Percentiles rank a stretch among this genome's conserved stretches.
Evolutionary conservation across 495 filamentous ascomycete genomes (phyloP).

Genomic region (Trichoderma asperelloides): DNA sequence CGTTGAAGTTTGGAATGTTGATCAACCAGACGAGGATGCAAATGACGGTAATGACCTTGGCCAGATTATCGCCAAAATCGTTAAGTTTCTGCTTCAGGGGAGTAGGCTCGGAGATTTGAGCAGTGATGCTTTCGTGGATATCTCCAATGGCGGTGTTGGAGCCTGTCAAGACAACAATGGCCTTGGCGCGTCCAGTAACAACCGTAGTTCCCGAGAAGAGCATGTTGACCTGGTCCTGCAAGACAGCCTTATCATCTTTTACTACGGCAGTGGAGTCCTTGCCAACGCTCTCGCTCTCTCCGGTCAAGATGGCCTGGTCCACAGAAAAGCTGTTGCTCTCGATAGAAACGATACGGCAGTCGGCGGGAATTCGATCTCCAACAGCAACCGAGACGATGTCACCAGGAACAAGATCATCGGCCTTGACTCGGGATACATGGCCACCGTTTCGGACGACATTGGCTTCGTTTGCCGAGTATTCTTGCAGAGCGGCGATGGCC

Average conservation of each 20-base stretch:
- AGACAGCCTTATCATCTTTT: conserved; percentile 75
- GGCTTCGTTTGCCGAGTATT: conserved; percentile 98
- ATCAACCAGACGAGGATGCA: conserved; percentile 96
- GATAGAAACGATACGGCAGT: conserved; percentile 83
- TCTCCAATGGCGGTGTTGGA: conserved; percentile 91
- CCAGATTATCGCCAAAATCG: conserved; percentile 92
- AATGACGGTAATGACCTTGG: conserved; percentile 96
- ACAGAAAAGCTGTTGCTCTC: conserved; percentile 95
- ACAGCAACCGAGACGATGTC: conserved; percentile 86
- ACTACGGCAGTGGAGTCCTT: conserved; percentile 63
- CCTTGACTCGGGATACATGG: conserved; percentile 66
- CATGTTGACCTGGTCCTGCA: conserved; percentile 97
- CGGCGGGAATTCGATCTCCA: conserved; percentile 92
- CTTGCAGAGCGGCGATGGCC: conserved; percentile 94
- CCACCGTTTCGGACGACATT: conserved; percentile 80
- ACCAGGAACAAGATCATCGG: conserved; percentile 92
- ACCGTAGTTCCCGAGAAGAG: conserved; percentile 98
- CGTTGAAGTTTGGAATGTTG: conserved; percentile 94
- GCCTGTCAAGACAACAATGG: conserved; percentile 87
- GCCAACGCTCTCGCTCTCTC: conserved; percentile 93
- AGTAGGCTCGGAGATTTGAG: conserved; percentile 95
- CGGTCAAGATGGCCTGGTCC: conserved; percentile 95
- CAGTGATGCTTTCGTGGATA: conserved; percentile 96
- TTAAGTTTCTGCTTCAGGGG: conserved; percentile 98
- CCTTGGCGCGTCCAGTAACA: conserved; percentile 86